Percentiles rank a stretch among this genome's conserved stretches.
These are phyloP conservation scores for Neurospora discreta DNA, from an alignment of 495 filamentous ascomycete genomes.

Conservation along the genomic window DNA sequence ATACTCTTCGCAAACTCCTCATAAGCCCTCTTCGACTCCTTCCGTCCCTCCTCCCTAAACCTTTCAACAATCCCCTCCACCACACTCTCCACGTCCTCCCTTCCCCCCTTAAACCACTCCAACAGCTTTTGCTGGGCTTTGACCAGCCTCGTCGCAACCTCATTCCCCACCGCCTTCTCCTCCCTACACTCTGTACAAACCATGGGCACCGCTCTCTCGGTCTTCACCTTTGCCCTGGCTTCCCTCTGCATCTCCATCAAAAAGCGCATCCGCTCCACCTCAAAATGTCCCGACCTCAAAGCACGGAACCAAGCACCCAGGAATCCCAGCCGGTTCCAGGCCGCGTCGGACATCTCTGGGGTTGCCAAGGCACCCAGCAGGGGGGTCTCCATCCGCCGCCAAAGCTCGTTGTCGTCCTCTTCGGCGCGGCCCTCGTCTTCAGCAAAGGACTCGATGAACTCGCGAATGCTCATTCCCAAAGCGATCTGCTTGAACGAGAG, in stretches of 20 bases:
- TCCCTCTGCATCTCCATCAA: not conserved
- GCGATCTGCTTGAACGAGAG: not conserved
- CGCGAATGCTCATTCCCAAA: not conserved
- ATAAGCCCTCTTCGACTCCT: not conserved
- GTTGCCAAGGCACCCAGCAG: not conserved
- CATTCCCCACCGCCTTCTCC: not conserved
- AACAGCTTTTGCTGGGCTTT: not conserved
- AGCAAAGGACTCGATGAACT: not conserved
- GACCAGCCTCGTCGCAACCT: not conserved
- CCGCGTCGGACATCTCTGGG: not conserved
- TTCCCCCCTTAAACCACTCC: not conserved
- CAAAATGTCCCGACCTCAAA: not conserved
- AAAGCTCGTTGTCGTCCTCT: not conserved
- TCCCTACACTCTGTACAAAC: not conserved
- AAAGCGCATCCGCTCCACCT: not conserved
- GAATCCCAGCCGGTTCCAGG: not conserved
- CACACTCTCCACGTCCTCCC: not conserved
- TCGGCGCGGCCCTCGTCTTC: not conserved
- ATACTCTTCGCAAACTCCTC: not conserved
- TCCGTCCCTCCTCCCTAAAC: not conserved
- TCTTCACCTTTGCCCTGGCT: not conserved
- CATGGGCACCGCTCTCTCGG: not conserved
- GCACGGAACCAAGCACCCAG: not conserved
- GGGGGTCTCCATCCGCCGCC: not conserved
- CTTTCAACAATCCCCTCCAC: not conserved